Base-by-base conservation (phyloP, 805 yeast species). In the Vanderwaltozyma polyspora region DNA sequence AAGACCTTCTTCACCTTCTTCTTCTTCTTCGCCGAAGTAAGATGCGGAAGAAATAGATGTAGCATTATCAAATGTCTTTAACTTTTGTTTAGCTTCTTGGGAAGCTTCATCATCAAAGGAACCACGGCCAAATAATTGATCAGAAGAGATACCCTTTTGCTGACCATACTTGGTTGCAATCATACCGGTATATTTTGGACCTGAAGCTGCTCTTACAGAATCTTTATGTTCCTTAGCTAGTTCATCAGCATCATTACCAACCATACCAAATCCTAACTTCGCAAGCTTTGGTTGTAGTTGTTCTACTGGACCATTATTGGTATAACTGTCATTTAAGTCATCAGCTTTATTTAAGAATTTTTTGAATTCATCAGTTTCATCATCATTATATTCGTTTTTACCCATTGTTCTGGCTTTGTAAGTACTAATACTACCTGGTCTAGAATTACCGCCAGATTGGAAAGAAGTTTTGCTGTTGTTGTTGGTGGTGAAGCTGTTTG, bases 81-180 rank as follows among this genome's bases (percentile, higher is more conserved):
- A 66, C 50, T 91, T 87, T n/a, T 72, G 53, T 43, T 70, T 70
- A 2, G 96, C 96, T 58, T 86, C 95, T 30, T 68, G 69, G 36
- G 79, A 79, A 26, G 83, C 82, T 2, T 66, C 67, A 44, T 81
- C 80, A 50, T 85, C 96, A 51, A 72, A 84, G 18, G 76, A 64
- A 28, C 87, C 89, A 51, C 94, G 77, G 14, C 95, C 95, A 59
- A 91, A 91, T 51, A 73, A 75, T 63, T 87, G 93, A 60, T 91
- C 97, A 2, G 96, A 87, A 0, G 97, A 91, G 43, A 91, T 91
- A 31, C 87, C 95, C 69, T 84, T 89, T 57, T 87, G 95, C 27
- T 64, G 65, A 37, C 96, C 96, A 55, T 72, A 91, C 63, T 85
- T 83, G 50, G 65, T 67, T 25, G 73, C 75, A 21, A 81, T 81